Percentiles rank a stretch among this genome's conserved stretches.
These are phyloP conservation scores for Capsella bursapastoris DNA, from an alignment of 345 rosid genomes.

Conservation along the genomic window DNA sequence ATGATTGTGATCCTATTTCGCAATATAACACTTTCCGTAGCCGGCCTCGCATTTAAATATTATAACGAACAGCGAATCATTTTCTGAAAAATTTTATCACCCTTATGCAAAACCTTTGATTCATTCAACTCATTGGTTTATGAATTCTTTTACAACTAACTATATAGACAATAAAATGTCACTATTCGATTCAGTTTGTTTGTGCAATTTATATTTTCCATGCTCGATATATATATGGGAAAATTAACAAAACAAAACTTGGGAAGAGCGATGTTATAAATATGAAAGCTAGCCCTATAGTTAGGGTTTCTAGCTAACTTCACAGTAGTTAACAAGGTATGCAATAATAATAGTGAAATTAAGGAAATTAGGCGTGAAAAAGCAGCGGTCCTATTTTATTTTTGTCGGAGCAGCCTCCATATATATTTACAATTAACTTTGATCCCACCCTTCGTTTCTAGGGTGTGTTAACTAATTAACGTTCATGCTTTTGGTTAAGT, in stretches of 20 bases:
- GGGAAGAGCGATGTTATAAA: background rate
- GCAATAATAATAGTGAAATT: background rate
- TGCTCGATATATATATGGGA: background rate
- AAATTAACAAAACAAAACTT: background rate
- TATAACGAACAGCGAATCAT: no score
- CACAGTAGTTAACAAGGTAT: background rate
- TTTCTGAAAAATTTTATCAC: no score
- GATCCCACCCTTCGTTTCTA: slow-evolving; percentile 25
- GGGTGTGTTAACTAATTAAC: no score
- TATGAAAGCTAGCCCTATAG: background rate
- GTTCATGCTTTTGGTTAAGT: no score
- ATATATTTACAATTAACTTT: background rate
- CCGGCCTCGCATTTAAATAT: no score
- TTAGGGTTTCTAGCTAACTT: background rate
- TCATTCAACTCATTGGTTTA: no score
- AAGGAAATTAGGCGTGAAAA: slow-evolving; percentile 31
- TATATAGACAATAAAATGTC: background rate
- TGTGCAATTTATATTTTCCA: background rate
- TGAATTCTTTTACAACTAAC: no score
- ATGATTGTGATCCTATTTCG: no score
- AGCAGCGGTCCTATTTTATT: slow-evolving; percentile 16
- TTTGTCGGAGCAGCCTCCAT: slow-evolving; percentile 29
- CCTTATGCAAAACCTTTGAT: no score
- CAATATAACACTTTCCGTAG: no score
- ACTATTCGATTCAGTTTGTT: background rate